Evolutionary conservation across 192 early-diverging fungal species (phyloP).

Genomic region (Backusella mclennaniae): DNA sequence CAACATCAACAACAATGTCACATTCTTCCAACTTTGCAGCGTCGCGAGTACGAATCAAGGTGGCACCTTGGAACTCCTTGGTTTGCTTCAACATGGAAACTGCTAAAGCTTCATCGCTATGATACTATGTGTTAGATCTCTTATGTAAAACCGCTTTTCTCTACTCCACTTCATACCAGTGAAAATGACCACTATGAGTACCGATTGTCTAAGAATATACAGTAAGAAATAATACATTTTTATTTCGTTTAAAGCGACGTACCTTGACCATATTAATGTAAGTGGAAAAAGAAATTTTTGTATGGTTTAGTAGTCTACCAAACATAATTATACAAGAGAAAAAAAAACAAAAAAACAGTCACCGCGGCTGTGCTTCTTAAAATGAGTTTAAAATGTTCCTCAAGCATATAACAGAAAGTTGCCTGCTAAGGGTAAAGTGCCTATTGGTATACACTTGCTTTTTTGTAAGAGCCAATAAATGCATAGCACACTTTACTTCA

Average conservation of each 20-base stretch:
- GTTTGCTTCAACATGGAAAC: conserved; percentile 79
- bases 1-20: conserved; percentile 94
- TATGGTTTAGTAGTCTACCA: not conserved
- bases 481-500: too few species aligned
- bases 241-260: not conserved
- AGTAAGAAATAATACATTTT: not conserved
- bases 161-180: conserved; percentile 41
- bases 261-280: conserved; percentile 10
- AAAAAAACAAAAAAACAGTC: not conserved
- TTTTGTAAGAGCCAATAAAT: too few species aligned
- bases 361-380: not conserved
- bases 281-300: not conserved
- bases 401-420: too few species aligned
- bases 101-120: conserved; percentile 88
- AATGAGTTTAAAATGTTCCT: not conserved
- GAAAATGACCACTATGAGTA: conserved; percentile 85
- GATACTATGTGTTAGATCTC: not conserved
- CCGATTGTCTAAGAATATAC: conserved; percentile 50
- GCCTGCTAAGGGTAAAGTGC: too few species aligned
- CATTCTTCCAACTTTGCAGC: conserved; percentile 69
- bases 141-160: too few species aligned
- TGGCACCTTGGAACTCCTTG: conserved; percentile 58
- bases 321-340: not conserved
- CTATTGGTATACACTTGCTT: too few species aligned
- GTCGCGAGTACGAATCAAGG: conserved; percentile 83